Evolutionary conservation across 2,329 filamentous ascomycete genomes (phyloP).

Genomic region (Alternaria sp.): DNA sequence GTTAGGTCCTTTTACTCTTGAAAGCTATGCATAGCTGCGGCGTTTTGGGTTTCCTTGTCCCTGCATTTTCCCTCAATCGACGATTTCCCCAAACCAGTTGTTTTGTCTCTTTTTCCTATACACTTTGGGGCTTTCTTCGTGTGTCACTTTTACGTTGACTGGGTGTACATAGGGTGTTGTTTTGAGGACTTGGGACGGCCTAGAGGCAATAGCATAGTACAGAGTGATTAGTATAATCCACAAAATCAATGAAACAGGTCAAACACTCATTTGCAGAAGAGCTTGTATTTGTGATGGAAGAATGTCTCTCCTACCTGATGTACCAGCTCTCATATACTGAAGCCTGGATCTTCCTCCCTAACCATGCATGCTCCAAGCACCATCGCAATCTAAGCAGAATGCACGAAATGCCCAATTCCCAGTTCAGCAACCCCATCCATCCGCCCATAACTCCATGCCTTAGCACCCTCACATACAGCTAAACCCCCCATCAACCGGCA

Average conservation of each 20-base stretch:
- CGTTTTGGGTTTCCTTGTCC: constrained; percentile 3
- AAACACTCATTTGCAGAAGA: neutral
- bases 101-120: neutral
- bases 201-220: neutral
- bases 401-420: neutral
- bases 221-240: neutral
- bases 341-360: no score
- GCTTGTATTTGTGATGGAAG: neutral
- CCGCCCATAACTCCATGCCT: no score
- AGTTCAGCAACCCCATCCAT: neutral
- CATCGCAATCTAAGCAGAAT: neutral
- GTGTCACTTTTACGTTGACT: neutral
- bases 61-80: neutral
- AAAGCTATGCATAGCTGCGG: constrained; percentile 10
- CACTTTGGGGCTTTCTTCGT: neutral
- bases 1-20: constrained; percentile 10
- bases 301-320: no score
- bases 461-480: constrained; percentile 20
- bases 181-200: neutral
- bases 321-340: no score
- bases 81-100: neutral
- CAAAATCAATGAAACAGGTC: neutral
- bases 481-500: constrained; percentile 57
- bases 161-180: neutral
- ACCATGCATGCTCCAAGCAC: no score